Base-by-base conservation (phyloP, 2,329 filamentous ascomycete genomes). In the Exophiala spinifera region DNA sequence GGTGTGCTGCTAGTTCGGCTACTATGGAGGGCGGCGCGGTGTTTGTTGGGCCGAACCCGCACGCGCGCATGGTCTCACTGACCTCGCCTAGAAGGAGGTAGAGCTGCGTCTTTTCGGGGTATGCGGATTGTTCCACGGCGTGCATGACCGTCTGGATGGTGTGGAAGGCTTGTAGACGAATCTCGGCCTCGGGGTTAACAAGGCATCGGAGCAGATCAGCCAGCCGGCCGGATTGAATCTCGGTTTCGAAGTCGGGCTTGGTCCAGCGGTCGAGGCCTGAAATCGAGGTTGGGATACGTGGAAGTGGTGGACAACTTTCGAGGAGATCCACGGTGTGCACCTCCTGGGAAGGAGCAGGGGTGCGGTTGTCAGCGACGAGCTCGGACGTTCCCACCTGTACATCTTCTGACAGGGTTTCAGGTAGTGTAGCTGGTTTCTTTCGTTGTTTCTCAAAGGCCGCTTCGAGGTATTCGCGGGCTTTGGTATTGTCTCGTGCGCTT, bases 11-110 rank as follows among this genome's bases (percentile, higher is more conserved):
- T 64, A 96, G 94, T 10, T 87, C 82, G n/a, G 85, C 81, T 4
- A 89, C 83, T 11, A 89, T 78, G 56, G 86, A 89, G 0, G 91
- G 86, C 3, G 95, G 75, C 1, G 86, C 80, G 2, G 73, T 73
- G 6, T 74, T 71, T 40, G 82, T 25, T 25, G 74, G 44, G 8
- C 28, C 86, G 78, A 33, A 75, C 67, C 6, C 74, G 67, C 51
- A 39, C 14, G 36, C 25, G 15, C 37, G 49, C 6, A 59, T 21
- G 0, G 91, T 94, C 69, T 96, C 91, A 13, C 85, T 78, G 5
- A 95, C 70, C 70, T 96, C 91, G 53, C 84, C 88, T 1, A 94
- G 77, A 3, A 96, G 79, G 8, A 96, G 78, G 76, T 88, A 91
- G 85, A 87, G 42, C 39, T 61, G 59, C 1, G 55, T 54, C 46